Evolutionary conservation across 129 eudicot species (phyloP).

Genomic region (Centella asiatica): DNA sequence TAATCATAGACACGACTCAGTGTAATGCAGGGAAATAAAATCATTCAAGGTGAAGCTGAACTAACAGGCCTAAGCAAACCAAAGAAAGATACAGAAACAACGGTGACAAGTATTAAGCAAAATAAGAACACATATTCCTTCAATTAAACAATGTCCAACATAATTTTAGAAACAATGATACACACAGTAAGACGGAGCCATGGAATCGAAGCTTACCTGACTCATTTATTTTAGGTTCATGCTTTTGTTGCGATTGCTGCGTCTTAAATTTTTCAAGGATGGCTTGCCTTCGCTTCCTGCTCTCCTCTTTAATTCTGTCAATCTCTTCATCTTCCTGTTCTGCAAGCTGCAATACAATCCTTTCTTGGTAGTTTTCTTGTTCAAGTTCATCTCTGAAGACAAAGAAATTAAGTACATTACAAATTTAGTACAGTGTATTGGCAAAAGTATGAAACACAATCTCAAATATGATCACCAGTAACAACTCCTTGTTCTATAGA

Average conservation of each 20-base stretch:
- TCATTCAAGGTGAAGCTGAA: not conserved
- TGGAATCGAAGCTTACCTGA: constrained; percentile 17
- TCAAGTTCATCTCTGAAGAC: constrained; percentile 49
- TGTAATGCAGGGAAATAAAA: too few relatives aligned
- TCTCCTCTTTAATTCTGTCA: constrained; percentile 87
- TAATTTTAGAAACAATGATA: too few relatives aligned
- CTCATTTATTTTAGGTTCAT: constrained; percentile 23
- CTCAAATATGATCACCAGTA: not conserved
- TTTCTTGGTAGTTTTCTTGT: constrained; percentile 50
- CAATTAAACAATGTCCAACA: too few relatives aligned
- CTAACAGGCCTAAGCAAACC: too few relatives aligned
- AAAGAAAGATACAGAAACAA: not conserved
- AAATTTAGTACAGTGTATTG: not conserved
- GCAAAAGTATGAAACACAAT: constrained; percentile 1
- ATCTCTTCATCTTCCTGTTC: constrained; percentile 92
- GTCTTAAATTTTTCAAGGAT: constrained; percentile 83
- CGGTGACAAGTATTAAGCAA: not conserved
- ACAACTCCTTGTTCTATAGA: not conserved
- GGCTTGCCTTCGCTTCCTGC: constrained; percentile 86
- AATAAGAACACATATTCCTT: not conserved
- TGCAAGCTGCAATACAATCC: constrained; percentile 45
- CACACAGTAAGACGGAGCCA: not conserved
- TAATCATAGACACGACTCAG: too few relatives aligned
- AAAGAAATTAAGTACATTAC: constrained; percentile 11
- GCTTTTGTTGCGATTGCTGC: constrained; percentile 34